Conservation (phyloP, 2,329 filamentous ascomycete genomes). For the Fusarium irregulare region DNA sequence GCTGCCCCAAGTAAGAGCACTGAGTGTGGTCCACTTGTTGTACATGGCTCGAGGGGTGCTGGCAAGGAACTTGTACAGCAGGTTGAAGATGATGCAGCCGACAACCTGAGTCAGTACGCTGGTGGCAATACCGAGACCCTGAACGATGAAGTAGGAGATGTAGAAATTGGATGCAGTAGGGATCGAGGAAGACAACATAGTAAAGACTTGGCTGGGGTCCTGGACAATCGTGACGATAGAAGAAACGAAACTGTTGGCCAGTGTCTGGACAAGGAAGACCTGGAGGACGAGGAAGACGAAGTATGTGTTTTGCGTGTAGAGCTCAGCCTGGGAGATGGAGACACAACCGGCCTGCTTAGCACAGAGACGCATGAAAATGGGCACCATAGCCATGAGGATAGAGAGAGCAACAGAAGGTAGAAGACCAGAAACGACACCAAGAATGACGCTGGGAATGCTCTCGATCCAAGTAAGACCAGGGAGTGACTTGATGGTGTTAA, state of each 20-base stretch:
- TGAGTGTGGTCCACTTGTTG: conserved; percentile 75
- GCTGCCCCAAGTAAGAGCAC: conserved; percentile 80
- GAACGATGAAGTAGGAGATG: conserved; percentile 87
- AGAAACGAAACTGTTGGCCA: conserved; percentile 81
- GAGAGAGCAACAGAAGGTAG: conserved; percentile 83
- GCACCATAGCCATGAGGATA: conserved; percentile 85
- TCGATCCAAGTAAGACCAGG: conserved; percentile 80
- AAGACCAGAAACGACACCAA: conserved; percentile 85
- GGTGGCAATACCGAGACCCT: conserved; percentile 82
- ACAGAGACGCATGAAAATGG: conserved; percentile 71
- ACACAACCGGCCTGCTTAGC: conserved; percentile 84
- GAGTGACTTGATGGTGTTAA: conserved; percentile 74
- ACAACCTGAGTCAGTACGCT: conserved; percentile 75
- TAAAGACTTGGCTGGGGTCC: conserved; percentile 70
- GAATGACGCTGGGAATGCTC: conserved; percentile 73
- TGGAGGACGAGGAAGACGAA: conserved; percentile 94
- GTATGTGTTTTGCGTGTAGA: conserved; percentile 92
- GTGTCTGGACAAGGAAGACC: conserved; percentile 87
- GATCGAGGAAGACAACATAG: conserved; percentile 75
- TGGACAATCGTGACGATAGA: conserved; percentile 72
- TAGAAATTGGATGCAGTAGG: conserved; percentile 94
- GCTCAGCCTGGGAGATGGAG: conserved; percentile 81
- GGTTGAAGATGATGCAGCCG: conserved; percentile 73
- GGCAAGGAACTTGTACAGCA: conserved; percentile 77
- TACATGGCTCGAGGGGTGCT: conserved; percentile 84